Percentiles rank a stretch among this genome's conserved stretches.
Evolutionary conservation across 1,139 yeast genomes (phyloP).

Genomic region (Hemisphaericaspora subhashii): DNA sequence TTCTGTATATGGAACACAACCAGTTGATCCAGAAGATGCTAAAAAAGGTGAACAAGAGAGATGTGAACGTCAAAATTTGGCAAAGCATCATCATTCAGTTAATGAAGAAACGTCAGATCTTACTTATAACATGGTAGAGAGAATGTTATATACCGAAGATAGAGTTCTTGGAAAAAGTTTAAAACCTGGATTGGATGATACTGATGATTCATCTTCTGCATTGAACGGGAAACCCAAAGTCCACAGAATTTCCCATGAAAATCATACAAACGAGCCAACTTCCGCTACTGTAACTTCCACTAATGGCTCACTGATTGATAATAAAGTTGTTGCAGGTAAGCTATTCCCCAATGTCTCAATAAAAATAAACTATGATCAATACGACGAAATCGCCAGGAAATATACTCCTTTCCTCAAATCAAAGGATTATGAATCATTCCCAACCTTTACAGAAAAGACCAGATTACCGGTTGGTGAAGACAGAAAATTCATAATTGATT

Average conservation of each 20-base stretch:
- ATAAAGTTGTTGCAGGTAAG: conserved; percentile 5
- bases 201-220: conserved; percentile 5
- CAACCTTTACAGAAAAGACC: conserved; percentile 27
- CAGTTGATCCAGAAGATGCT: conserved; percentile 35
- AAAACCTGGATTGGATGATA: conserved; percentile 15
- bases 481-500: conserved; percentile 43
- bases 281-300: not conserved
- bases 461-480: conserved; percentile 43
- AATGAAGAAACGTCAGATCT: conserved; percentile 45
- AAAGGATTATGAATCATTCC: conserved; percentile 23
- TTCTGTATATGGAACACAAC: conserved; percentile 34
- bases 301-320: not conserved
- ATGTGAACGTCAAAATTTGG: conserved; percentile 25
- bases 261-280: not conserved
- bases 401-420: conserved; percentile 20
- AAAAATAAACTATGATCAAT: conserved; percentile 25
- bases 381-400: conserved; percentile 25
- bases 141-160: conserved; percentile 41
- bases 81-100: conserved; percentile 34
- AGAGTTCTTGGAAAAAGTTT: conserved; percentile 21
- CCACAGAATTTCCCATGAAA: not conserved
- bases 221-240: not conserved
- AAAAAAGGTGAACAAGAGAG: conserved; percentile 34
- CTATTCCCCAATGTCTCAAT: conserved; percentile 8
- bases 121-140: conserved; percentile 39